These are phyloP conservation scores for Didymella lethalis DNA, from an alignment of 2,329 filamentous ascomycete genomes.

Conservation along the genomic window DNA sequence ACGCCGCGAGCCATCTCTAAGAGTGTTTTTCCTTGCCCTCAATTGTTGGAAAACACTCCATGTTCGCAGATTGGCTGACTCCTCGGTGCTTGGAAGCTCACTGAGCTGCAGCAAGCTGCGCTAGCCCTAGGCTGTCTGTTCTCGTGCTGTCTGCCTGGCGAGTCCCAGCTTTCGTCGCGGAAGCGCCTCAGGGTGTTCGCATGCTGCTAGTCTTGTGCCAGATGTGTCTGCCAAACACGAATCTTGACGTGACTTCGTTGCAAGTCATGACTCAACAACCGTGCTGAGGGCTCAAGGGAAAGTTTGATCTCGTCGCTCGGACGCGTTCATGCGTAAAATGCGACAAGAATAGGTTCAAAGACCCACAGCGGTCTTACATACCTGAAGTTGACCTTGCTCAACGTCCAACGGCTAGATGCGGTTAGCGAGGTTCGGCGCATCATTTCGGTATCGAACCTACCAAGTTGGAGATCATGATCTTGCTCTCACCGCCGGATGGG, in stretches of 20 bases:
- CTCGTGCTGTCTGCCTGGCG: slow-evolving; percentile 23
- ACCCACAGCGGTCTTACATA: slow-evolving; percentile 83
- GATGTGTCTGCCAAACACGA: slow-evolving; percentile 44
- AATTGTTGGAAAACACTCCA: slow-evolving; percentile 22
- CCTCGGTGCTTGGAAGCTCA: slow-evolving; percentile 25
- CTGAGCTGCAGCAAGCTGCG: slow-evolving; percentile 21
- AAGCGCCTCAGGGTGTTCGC: slow-evolving; percentile 40
- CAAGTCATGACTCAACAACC: slow-evolving; percentile 41
- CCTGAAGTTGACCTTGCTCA: slow-evolving; percentile 97
- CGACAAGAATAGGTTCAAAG: slow-evolving; percentile 52
- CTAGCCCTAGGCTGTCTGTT: slow-evolving; percentile 25
- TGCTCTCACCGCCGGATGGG: slow-evolving; percentile 76
- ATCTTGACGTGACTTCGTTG: slow-evolving; percentile 38
- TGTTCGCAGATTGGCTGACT: slow-evolving; percentile 20
- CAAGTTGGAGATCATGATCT: slow-evolving; percentile 98
- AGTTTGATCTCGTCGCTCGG: slow-evolving; percentile 42
- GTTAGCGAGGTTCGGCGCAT: slow-evolving; percentile 56
- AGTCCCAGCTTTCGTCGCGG: slow-evolving; percentile 39
- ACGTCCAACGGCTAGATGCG: slow-evolving; percentile 84
- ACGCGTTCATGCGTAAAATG: slow-evolving; percentile 43
- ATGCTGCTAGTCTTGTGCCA: slow-evolving; percentile 44
- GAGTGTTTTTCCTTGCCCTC: slow-evolving; percentile 31
- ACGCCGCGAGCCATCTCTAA: slow-evolving; percentile 31
- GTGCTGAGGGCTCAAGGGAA: slow-evolving; percentile 27
- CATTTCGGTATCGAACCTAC: slow-evolving; percentile 64